Percentiles rank a stretch among this genome's conserved stretches.
Evolutionary conservation across 176 grass and related monocot genomes (phyloP).

Genomic region (Puccinellia tenuiflora): DNA sequence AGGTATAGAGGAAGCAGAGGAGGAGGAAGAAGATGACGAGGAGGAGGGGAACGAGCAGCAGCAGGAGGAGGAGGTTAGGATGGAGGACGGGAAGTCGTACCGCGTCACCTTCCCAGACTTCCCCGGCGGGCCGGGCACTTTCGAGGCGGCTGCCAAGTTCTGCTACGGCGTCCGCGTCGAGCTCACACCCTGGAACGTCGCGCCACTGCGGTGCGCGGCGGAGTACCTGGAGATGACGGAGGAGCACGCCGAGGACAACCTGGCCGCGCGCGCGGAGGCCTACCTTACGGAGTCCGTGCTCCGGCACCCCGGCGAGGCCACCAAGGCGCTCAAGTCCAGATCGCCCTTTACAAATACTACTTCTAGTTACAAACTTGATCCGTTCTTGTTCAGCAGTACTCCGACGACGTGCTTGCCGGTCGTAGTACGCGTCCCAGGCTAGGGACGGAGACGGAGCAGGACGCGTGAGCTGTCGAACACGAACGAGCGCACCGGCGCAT

Average conservation of each 20-base stretch:
- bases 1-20: slow-evolving; percentile 44
- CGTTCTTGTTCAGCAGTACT: too few species aligned
- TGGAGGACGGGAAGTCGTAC: slow-evolving; percentile 26
- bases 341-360: too few species aligned
- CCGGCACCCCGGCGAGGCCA: slow-evolving; percentile 50
- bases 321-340: slow-evolving; percentile 81
- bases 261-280: slow-evolving; percentile 48
- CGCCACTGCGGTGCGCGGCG: slow-evolving; percentile 66
- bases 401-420: too few species aligned
- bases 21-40: neutral
- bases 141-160: slow-evolving; percentile 77
- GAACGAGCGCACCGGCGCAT: too few species aligned
- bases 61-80: slow-evolving; percentile 10
- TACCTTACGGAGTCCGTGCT: slow-evolving; percentile 50
- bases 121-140: slow-evolving; percentile 67
- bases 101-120: slow-evolving; percentile 55
- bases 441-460: too few species aligned
- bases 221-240: slow-evolving; percentile 92
- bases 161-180: slow-evolving; percentile 92
- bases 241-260: slow-evolving; percentile 73
- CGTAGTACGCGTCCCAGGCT: too few species aligned
- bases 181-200: slow-evolving; percentile 73
- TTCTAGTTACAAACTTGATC: too few species aligned
- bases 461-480: too few species aligned
- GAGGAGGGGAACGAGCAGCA: neutral